A percentile compares a stretch with the other conserved stretches of the same genome.
phyloP scores from a whole-genome alignment of 1,284 basidiomycete species.

The Coniferiporia weirii region DNA sequence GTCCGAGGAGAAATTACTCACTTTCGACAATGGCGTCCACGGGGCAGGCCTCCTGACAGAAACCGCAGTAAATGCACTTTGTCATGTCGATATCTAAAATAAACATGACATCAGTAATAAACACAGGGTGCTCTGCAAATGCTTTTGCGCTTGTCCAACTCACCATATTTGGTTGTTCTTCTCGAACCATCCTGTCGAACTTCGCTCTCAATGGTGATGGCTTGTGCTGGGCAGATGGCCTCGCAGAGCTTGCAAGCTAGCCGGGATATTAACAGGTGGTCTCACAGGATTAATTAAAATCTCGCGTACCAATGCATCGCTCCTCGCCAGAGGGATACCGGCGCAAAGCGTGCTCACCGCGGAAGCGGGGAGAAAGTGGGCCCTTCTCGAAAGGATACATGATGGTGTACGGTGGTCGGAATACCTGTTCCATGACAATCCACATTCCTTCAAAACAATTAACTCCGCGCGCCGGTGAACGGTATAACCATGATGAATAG shows the following conservation, averaged over 20 bases:
- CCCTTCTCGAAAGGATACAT: constrained; percentile 99
- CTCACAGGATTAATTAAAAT: constrained; percentile 3
- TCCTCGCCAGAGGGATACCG: constrained; percentile 98
- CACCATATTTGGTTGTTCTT: constrained; percentile 94
- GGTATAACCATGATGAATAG: constrained; percentile 2
- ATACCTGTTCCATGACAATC: constrained; percentile 98
- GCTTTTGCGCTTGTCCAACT: constrained; percentile 19
- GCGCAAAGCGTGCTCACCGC: constrained; percentile 97
- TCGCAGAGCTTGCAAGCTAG: constrained; percentile 98
- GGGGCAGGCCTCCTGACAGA: constrained; percentile 98
- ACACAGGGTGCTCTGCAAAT: not conserved
- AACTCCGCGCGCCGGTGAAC: not conserved
- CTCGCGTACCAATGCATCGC: constrained; percentile 85
- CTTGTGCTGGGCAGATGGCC: constrained; percentile 98
- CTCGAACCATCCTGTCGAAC: constrained; percentile 93
- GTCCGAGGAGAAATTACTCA: constrained; percentile 40
- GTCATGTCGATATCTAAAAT: constrained; percentile 89
- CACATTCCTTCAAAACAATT: constrained; percentile 75
- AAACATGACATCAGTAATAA: constrained; percentile 7
- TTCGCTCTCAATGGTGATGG: constrained; percentile 99
- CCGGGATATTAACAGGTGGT: constrained; percentile 1
- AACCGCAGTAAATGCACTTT: constrained; percentile 96
- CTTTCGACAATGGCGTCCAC: constrained; percentile 99
- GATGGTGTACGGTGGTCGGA: constrained; percentile 97
- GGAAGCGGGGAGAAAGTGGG: constrained; percentile 94